Evolutionary conservation across 805 yeast species (phyloP).

Genomic region (Starmerella vitae): DNA sequence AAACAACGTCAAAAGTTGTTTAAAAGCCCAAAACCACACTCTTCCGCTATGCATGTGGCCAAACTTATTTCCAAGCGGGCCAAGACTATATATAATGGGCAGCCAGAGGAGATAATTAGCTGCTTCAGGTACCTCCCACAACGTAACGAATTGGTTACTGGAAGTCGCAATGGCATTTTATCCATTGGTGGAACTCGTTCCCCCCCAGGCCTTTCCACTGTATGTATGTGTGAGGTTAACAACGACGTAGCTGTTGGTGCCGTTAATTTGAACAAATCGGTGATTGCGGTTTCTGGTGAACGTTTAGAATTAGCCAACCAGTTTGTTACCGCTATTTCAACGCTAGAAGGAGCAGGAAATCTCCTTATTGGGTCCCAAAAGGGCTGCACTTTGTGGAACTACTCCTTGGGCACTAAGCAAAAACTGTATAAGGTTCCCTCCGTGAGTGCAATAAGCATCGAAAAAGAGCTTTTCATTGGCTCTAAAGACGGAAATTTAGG

Average conservation of each 20-base stretch:
- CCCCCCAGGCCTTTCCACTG: slow-evolving; percentile 7
- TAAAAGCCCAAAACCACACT: neutral
- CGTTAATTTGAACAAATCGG: slow-evolving; percentile 9
- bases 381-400: slow-evolving; percentile 3
- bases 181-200: neutral
- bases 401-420: too few species aligned
- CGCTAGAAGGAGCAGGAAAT: neutral
- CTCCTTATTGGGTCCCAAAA: neutral
- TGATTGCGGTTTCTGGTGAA: neutral
- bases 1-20: neutral
- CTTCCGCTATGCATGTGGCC: neutral
- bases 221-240: neutral
- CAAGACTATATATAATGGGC: neutral
- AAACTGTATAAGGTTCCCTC: neutral
- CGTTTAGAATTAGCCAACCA: neutral
- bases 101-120: neutral
- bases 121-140: neutral
- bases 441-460: slow-evolving; percentile 1
- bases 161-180: slow-evolving; percentile 9
- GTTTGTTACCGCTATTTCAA: slow-evolving; percentile 2
- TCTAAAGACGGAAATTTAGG: slow-evolving; percentile 1
- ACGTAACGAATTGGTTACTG: slow-evolving; percentile 3
- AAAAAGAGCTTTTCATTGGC: slow-evolving; percentile 1
- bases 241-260: slow-evolving; percentile 4
- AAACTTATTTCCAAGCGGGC: neutral